Evolutionary conservation across 495 filamentous ascomycete species (phyloP).

Genomic region (Parmelia sp.): DNA sequence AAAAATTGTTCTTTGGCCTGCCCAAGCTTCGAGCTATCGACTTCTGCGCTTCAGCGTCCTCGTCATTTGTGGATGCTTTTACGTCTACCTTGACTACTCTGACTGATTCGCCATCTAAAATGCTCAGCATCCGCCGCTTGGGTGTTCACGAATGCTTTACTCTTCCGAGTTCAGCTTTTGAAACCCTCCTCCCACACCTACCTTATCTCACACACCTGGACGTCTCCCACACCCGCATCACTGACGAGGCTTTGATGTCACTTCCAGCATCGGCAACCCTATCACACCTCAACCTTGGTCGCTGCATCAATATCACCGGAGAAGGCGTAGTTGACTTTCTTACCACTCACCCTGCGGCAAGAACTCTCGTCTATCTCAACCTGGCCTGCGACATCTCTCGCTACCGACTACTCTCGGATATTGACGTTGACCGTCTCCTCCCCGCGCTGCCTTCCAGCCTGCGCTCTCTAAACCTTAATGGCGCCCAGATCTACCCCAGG

Average conservation of each 20-base stretch:
- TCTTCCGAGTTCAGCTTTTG: slow-evolving; percentile 61
- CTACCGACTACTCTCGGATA: slow-evolving; percentile 61
- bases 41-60: slow-evolving; percentile 73
- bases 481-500: slow-evolving; percentile 58
- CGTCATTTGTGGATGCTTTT: slow-evolving; percentile 59
- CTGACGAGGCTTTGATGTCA: slow-evolving; percentile 60
- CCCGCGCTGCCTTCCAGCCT: slow-evolving; percentile 62
- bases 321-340: slow-evolving; percentile 65
- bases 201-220: slow-evolving; percentile 72
- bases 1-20: slow-evolving; percentile 62
- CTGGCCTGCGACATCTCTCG: slow-evolving; percentile 66
- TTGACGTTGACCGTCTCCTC: slow-evolving; percentile 60
- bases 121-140: slow-evolving; percentile 59
- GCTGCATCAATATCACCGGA: slow-evolving; percentile 66
- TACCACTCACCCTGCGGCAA: slow-evolving; percentile 63
- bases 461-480: slow-evolving; percentile 70
- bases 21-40: slow-evolving; percentile 66
- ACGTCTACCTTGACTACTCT: slow-evolving; percentile 40
- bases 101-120: slow-evolving; percentile 37
- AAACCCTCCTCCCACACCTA: slow-evolving; percentile 63
- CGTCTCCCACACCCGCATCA: slow-evolving; percentile 72
- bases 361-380: slow-evolving; percentile 65
- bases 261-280: slow-evolving; percentile 67
- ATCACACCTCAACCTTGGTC: slow-evolving; percentile 74
- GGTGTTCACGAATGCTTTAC: slow-evolving; percentile 79